Base-by-base conservation (phyloP, 768 basidiomycete species). In the Phallus indusiatus region DNA sequence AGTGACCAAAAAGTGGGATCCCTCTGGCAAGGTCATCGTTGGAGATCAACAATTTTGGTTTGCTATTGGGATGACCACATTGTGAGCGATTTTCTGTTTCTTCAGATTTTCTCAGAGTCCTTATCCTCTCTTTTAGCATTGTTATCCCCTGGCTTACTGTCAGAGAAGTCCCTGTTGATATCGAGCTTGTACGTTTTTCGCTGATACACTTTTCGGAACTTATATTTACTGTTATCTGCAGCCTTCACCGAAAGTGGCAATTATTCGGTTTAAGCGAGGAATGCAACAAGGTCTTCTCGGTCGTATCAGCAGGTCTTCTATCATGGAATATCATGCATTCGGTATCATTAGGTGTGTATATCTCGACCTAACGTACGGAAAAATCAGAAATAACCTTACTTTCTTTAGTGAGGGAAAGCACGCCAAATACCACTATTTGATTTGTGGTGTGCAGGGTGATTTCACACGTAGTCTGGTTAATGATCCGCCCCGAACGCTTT, bases 321-420 rank as follows among this genome's bases (percentile, higher is more conserved):
- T 89, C 62, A 81, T 82, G 84, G 88, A 90, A 69, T 90, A 89
- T 69, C 88, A 90, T 68, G 85, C 86, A 34, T 90, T 90, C 61
- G 88, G 87, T 55, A 83, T 85, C 61, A 78, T 90, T 60, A 86
- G 85, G 84, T 87, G 70, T 21, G 83, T 66, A 14, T n/a, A 42
- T 14, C 34, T 34, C 5, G 51, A n/a, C n/a, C 8, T 52, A 2
- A 20, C 17, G 55, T 35, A 12, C 18, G 56, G 59, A 36, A 52
- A 48, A 16, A 53, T 47, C 66, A 58, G 62, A 59, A 54, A 64
- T 49, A 22, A 37, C 24, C 48, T 17, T 47, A 24, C 48, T 55
- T 51, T 9, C 18, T 14, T 54, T 17, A 88, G 88, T 18, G 87
- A 88, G 70, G 85, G 86, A 33, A 76, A 73, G 1, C 79, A 88